phyloP scores from a whole-genome alignment of 140 eudicot species.

The Flaveria floridana region DNA sequence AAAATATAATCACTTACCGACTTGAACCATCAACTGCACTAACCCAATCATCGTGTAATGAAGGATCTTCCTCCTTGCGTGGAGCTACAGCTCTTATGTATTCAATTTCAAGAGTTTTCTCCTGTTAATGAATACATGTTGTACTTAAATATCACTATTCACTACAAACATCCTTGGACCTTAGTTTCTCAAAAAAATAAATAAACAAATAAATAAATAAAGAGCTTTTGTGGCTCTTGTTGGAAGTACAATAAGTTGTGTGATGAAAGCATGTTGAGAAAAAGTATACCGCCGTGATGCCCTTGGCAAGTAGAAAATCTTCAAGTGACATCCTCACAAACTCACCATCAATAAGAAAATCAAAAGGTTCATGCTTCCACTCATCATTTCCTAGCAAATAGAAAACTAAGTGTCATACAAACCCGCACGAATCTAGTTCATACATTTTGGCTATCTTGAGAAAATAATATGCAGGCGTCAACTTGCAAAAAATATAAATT shows the following conservation, averaged over 20 bases:
- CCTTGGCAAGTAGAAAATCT: conserved; percentile 77
- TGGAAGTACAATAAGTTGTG: not conserved
- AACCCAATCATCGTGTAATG: conserved; percentile 94
- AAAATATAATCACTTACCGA: conserved; percentile 43
- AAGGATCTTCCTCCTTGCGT: conserved; percentile 79
- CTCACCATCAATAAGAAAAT: conserved; percentile 74
- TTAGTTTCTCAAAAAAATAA: not conserved
- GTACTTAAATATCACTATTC: conserved; percentile 20
- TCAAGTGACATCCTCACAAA: conserved; percentile 84
- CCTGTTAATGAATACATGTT: conserved; percentile 44
- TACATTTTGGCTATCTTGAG: not conserved
- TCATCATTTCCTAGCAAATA: conserved; percentile 53
- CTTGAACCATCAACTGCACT: conserved; percentile 89
- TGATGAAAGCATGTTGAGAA: not conserved
- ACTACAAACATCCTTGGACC: not conserved
- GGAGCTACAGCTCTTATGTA: conserved; percentile 86
- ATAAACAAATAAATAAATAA: too few species aligned
- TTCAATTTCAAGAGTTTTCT: conserved; percentile 76
- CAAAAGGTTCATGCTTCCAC: conserved; percentile 77
- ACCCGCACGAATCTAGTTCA: not conserved
- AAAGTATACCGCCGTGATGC: conserved; percentile 75
- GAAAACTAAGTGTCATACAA: not conserved
- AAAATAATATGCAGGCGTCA: not conserved
- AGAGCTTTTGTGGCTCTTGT: not conserved
- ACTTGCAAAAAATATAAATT: not conserved